A percentile compares a stretch with the other conserved stretches of the same genome.
Evolutionary conservation across 345 rosid genomes (phyloP).

Genomic region (Cardamine chenopodiifolia): DNA sequence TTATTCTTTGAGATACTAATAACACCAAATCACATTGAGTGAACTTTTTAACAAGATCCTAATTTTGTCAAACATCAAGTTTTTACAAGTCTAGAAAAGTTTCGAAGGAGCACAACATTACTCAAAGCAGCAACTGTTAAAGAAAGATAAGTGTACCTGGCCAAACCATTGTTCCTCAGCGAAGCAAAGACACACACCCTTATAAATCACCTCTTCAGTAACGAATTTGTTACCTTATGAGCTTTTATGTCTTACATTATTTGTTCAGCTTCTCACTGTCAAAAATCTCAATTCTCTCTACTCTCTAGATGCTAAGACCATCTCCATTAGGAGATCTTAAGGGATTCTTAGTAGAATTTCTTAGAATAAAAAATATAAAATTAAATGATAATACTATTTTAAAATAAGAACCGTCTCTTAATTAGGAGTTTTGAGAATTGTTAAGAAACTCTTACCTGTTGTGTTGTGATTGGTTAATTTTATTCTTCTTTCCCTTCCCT

Average conservation of each 20-base stretch:
- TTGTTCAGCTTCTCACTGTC: constrained; percentile 1
- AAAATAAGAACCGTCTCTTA: too few relatives aligned
- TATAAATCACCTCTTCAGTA: constrained; percentile 10
- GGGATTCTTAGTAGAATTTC: too few relatives aligned
- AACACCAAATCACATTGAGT: constrained; percentile 13
- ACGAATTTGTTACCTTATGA: background rate
- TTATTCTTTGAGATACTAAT: constrained; percentile 2
- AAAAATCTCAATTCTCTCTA: background rate
- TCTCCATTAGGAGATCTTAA: too few relatives aligned
- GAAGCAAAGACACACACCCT: constrained; percentile 1
- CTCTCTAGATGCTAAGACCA: constrained; percentile 2
- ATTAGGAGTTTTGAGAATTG: too few relatives aligned
- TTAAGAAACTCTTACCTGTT: too few relatives aligned
- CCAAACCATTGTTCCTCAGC: constrained; percentile 1
- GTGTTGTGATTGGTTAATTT: too few relatives aligned
- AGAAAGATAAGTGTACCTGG: constrained; percentile 23
- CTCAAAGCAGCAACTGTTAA: background rate
- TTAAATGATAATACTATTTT: too few relatives aligned
- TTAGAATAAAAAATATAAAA: too few relatives aligned
- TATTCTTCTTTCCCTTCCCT: constrained; percentile 38
- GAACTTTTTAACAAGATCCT: background rate
- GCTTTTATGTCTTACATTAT: constrained; percentile 14
- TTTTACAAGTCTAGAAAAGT: background rate
- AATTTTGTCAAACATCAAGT: background rate
- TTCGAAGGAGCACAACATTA: background rate